These are phyloP conservation scores for Aspergillus candidus DNA, from an alignment of 2,329 filamentous ascomycete genomes.

Conservation along the genomic window DNA sequence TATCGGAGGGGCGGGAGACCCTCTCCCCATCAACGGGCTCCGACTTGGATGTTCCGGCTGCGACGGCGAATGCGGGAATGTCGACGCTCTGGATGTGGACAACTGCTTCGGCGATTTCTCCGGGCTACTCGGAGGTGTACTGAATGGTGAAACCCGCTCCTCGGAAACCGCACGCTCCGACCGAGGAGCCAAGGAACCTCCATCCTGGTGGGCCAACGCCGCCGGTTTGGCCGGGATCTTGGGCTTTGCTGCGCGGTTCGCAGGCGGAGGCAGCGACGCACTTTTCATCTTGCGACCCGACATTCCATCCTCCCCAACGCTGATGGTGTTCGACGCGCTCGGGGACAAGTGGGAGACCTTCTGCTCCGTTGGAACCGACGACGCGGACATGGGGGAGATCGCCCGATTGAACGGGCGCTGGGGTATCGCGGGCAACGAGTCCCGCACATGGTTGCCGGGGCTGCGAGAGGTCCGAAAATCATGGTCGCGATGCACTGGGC, in stretches of 20 bases:
- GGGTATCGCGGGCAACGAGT: conserved; percentile 21
- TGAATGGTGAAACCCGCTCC: conserved; percentile 68
- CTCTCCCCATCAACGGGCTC: conserved; percentile 25
- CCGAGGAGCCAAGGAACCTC: conserved; percentile 21
- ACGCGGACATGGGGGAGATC: conserved; percentile 26
- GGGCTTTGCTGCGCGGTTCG: conserved; percentile 76
- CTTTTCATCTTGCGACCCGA: conserved; percentile 32
- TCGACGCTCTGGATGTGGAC: conserved; percentile 9
- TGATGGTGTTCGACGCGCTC: conserved; percentile 9
- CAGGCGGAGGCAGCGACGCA: conserved; percentile 58
- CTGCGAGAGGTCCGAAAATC: conserved; percentile 47
- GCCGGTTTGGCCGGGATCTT: conserved; percentile 51
- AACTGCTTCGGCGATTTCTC: conserved; percentile 46
- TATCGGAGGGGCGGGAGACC: conserved; percentile 12
- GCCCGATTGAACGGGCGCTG: conserved; percentile 19
- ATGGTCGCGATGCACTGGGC: conserved; percentile 57
- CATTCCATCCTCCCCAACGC: conserved; percentile 12
- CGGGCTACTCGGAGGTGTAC: conserved; percentile 71
- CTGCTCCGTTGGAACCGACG: conserved; percentile 15
- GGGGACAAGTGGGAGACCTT: conserved; percentile 18
- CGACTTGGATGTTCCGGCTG: conserved; percentile 23
- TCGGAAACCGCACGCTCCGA: conserved; percentile 29
- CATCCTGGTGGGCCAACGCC: conserved; percentile 27
- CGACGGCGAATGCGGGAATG: conserved; percentile 14
- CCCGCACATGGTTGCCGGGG: conserved; percentile 19